A percentile compares a stretch with the other conserved stretches of the same genome.
These are phyloP conservation scores for Gliomastix tumulicola DNA, from an alignment of 2,329 filamentous ascomycete species.

Conservation along the genomic window DNA sequence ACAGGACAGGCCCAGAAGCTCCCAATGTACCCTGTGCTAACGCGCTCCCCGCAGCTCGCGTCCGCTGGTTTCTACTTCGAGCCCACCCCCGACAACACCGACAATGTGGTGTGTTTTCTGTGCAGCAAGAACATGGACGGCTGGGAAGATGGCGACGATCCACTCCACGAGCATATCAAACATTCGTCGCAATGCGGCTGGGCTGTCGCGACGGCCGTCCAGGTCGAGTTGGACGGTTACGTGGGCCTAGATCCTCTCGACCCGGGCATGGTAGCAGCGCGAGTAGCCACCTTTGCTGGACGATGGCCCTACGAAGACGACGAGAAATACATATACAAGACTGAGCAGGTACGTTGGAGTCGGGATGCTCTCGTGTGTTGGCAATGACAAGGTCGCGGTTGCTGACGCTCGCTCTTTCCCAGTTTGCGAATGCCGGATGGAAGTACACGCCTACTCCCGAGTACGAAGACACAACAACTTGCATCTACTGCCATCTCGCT, in stretches of 20 bases:
- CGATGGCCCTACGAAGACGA: conserved; percentile 87
- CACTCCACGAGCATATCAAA: conserved; percentile 76
- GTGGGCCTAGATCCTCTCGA: conserved; percentile 67
- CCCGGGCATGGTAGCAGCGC: conserved; percentile 65
- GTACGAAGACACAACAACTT: conserved; percentile 83
- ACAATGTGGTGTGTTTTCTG: conserved; percentile 86
- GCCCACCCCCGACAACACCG: conserved; percentile 65
- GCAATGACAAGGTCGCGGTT: neutral
- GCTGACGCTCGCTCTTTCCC: conserved; percentile 6
- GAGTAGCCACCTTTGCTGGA: conserved; percentile 75
- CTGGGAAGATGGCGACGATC: conserved; percentile 84
- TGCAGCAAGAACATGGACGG: conserved; percentile 81
- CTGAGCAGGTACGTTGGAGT: conserved; percentile 60
- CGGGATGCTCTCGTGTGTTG: neutral
- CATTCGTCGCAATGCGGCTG: conserved; percentile 81
- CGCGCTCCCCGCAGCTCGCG: conserved; percentile 58
- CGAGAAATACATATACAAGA: conserved; percentile 83
- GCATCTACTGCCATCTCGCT: conserved; percentile 81
- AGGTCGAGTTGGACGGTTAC: conserved; percentile 54
- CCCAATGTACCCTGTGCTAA: conserved; percentile 10
- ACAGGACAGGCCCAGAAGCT: too few species aligned
- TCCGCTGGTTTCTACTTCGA: conserved; percentile 87
- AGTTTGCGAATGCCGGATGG: conserved; percentile 92
- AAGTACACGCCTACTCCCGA: conserved; percentile 81
- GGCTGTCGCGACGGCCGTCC: conserved; percentile 65